A percentile compares a stretch with the other conserved stretches of the same genome.
These are phyloP conservation scores for Sclerotinia trifoliorum DNA, from an alignment of 2,329 filamentous ascomycete genomes.

Conservation along the genomic window DNA sequence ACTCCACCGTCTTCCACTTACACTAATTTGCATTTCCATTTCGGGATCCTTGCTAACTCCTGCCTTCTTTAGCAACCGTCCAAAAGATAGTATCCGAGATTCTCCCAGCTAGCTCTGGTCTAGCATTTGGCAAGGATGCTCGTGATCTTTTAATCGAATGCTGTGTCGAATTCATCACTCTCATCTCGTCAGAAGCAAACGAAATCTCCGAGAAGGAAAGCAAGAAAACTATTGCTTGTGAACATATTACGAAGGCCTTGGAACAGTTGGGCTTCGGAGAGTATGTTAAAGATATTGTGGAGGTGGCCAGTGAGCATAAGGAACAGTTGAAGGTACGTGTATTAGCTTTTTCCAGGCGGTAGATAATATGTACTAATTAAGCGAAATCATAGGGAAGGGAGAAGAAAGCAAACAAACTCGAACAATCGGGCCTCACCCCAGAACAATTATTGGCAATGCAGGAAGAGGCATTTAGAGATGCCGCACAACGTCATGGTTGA, in stretches of 20 bases:
- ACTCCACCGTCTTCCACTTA: neutral
- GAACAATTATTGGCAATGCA: conserved; percentile 88
- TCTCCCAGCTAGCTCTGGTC: conserved; percentile 70
- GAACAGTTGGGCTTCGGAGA: conserved; percentile 90
- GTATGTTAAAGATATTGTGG: conserved; percentile 83
- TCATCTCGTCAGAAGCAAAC: conserved; percentile 97
- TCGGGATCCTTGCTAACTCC: neutral
- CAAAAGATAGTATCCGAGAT: conserved; percentile 93
- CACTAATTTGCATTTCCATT: neutral
- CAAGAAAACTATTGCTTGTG: conserved; percentile 98
- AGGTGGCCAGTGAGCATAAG: conserved; percentile 88
- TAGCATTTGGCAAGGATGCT: conserved; percentile 92
- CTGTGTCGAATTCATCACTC: conserved; percentile 97
- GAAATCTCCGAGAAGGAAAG: conserved; percentile 98
- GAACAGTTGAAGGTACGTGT: conserved; percentile 78
- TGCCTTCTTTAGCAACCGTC: conserved; percentile 54
- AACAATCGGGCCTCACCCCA: conserved; percentile 86
- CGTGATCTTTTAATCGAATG: conserved; percentile 96
- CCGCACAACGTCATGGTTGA: conserved; percentile 44
- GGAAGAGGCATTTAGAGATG: conserved; percentile 84
- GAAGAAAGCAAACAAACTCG: conserved; percentile 96
- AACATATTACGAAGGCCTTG: conserved; percentile 94
- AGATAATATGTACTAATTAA: conserved; percentile 18
- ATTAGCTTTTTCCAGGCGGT: neutral
- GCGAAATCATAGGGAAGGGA: conserved; percentile 68